Percentiles rank a stretch among this genome's conserved stretches.
Evolutionary conservation across 768 basidiomycete genomes (phyloP).

Genomic region (Psilocybe subaeruginosa): DNA sequence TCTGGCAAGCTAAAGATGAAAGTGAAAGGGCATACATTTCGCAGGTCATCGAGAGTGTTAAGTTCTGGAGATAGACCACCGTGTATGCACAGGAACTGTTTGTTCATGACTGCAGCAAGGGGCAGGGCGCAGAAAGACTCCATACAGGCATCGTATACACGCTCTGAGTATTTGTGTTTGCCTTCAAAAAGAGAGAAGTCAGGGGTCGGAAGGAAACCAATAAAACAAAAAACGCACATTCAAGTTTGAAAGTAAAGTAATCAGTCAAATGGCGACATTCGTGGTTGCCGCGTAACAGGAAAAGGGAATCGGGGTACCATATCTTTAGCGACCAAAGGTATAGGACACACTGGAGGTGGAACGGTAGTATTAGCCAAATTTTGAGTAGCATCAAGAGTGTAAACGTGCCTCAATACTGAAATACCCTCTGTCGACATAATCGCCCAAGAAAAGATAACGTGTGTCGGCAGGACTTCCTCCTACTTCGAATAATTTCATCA

Average conservation of each 20-base stretch:
- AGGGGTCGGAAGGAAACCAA: not conserved
- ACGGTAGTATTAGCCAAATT: slow-evolving; percentile 6
- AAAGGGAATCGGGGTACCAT: slow-evolving; percentile 97
- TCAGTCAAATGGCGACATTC: slow-evolving; percentile 99
- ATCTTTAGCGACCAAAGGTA: slow-evolving; percentile 99
- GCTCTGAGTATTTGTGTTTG: slow-evolving; percentile 98
- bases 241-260: slow-evolving; percentile 98
- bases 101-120: slow-evolving; percentile 98
- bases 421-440: slow-evolving; percentile 93
- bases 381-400: not conserved
- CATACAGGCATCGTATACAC: slow-evolving; percentile 97
- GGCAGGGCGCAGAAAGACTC: slow-evolving; percentile 96
- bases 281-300: slow-evolving; percentile 96
- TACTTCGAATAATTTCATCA: slow-evolving; percentile 96
- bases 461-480: slow-evolving; percentile 95
- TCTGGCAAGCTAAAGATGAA: not conserved
- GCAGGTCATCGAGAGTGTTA: slow-evolving; percentile 93
- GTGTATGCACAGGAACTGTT: slow-evolving; percentile 98
- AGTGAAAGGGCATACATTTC: slow-evolving; percentile 59
- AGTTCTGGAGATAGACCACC: slow-evolving; percentile 96
- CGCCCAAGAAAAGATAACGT: slow-evolving; percentile 89
- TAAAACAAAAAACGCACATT: slow-evolving; percentile 63
- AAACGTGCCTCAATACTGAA: slow-evolving; percentile 84
- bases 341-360: slow-evolving; percentile 77
- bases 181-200: slow-evolving; percentile 48